These are phyloP conservation scores for Fragaria nilgerrensis DNA, from an alignment of 306 rosid species.

Conservation along the genomic window DNA sequence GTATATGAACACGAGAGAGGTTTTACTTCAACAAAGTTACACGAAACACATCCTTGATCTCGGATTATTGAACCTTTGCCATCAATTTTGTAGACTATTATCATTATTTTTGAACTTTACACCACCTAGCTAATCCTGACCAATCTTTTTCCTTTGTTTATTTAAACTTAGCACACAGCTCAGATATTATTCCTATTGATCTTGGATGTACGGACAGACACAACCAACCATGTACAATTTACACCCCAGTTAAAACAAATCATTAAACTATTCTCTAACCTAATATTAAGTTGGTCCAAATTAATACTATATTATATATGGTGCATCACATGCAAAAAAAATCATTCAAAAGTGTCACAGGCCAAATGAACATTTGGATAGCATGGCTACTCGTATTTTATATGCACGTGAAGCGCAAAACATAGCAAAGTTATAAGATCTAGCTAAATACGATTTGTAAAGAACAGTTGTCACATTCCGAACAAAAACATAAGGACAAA, in stretches of 20 bases:
- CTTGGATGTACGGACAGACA: slow-evolving; percentile 12
- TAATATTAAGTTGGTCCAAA: not conserved
- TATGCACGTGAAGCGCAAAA: not conserved
- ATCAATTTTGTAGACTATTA: not conserved
- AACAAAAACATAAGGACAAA: not conserved
- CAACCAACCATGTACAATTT: not conserved
- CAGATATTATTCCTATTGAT: not conserved
- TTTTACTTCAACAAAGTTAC: not conserved
- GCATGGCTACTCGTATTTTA: not conserved
- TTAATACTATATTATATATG: not conserved
- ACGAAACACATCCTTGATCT: not conserved
- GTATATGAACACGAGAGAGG: too few relatives aligned
- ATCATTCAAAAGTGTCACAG: not conserved
- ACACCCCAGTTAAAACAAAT: not conserved
- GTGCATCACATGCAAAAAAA: not conserved
- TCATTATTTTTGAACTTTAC: not conserved
- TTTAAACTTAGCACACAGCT: not conserved
- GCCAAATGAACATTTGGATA: not conserved
- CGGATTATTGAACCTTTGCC: not conserved
- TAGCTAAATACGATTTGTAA: not conserved
- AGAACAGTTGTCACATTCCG: slow-evolving; percentile 9
- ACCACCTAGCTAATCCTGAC: not conserved
- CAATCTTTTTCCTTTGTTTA: not conserved
- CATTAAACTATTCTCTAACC: not conserved
- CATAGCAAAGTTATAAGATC: not conserved